Percentiles rank a stretch among this genome's conserved stretches.
These are phyloP conservation scores for Ichthyophthirius multifiliis DNA, from an alignment of 169 alveolate species.

Conservation along the genomic window DNA sequence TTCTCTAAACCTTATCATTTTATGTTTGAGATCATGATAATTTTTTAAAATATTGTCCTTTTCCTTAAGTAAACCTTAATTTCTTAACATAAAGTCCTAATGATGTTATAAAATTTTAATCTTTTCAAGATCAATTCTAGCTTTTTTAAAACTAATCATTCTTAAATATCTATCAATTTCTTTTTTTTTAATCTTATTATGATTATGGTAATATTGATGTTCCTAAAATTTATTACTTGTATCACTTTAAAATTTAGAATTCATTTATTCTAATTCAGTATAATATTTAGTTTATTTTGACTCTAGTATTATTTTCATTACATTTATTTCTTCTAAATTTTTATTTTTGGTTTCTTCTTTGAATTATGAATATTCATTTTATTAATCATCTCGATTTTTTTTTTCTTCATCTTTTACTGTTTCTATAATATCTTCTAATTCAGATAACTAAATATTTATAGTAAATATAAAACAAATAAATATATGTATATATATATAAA, in stretches of 20 bases:
- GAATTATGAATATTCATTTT: slow-evolving; percentile 64
- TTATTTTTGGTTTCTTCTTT: slow-evolving; percentile 69
- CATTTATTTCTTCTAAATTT: slow-evolving; percentile 50
- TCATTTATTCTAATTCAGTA: slow-evolving; percentile 65
- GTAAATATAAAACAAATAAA: no score
- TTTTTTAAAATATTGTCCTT: slow-evolving; percentile 78
- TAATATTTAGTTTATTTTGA: slow-evolving; percentile 63
- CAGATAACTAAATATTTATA: slow-evolving; percentile 44
- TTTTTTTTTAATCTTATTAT: slow-evolving; percentile 59
- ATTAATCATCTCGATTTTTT: slow-evolving; percentile 51
- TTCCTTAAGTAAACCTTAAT: slow-evolving; percentile 77
- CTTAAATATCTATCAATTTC: slow-evolving; percentile 66
- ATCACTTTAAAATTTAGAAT: slow-evolving; percentile 61
- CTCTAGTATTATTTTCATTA: slow-evolving; percentile 54
- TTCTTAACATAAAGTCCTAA: slow-evolving; percentile 84
- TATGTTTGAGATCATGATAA: slow-evolving; percentile 78
- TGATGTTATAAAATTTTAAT: slow-evolving; percentile 75
- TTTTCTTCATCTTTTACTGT: slow-evolving; percentile 77
- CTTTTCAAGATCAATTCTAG: slow-evolving; percentile 67
- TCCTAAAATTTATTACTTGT: slow-evolving; percentile 71
- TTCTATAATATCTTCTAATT: slow-evolving; percentile 66
- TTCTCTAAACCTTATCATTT: slow-evolving; percentile 78
- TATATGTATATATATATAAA: no score
- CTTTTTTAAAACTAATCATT: slow-evolving; percentile 69
- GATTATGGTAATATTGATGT: slow-evolving; percentile 53